phyloP scores from a whole-genome alignment of 257 asterid species.

The Lycium barbarum region DNA sequence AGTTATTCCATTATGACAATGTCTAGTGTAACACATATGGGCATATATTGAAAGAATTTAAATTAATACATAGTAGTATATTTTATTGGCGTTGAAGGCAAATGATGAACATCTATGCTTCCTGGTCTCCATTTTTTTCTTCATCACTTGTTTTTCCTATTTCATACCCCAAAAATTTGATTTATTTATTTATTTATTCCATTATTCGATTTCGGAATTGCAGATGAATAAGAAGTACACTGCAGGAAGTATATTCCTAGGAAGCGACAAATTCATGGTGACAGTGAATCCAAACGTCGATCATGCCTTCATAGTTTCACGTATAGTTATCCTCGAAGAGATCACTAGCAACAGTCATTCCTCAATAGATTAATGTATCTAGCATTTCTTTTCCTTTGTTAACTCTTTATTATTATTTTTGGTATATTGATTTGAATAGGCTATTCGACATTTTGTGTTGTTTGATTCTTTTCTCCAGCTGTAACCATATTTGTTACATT shows the following conservation, averaged over 20 bases:
- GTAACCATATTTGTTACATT: neutral
- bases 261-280: slow-evolving; percentile 27
- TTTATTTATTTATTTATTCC: neutral
- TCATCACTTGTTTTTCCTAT: neutral
- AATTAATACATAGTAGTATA: neutral
- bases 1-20: neutral
- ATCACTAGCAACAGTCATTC: neutral
- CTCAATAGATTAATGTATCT: neutral
- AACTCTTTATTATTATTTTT: neutral
- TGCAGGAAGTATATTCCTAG: neutral
- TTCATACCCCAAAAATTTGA: neutral
- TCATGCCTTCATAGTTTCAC: slow-evolving; percentile 32
- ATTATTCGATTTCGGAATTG: neutral
- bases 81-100: neutral
- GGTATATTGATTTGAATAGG: neutral
- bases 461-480: neutral
- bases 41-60: neutral
- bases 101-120: neutral
- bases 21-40: neutral
- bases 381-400: neutral
- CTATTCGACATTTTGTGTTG: neutral
- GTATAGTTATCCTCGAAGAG: slow-evolving; percentile 23
- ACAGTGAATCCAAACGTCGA: slow-evolving; percentile 27
- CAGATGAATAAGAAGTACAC: neutral
- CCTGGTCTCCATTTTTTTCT: no score